Conservation (phyloP, 2,329 filamentous ascomycete genomes). For the Exophiala sideris region DNA sequence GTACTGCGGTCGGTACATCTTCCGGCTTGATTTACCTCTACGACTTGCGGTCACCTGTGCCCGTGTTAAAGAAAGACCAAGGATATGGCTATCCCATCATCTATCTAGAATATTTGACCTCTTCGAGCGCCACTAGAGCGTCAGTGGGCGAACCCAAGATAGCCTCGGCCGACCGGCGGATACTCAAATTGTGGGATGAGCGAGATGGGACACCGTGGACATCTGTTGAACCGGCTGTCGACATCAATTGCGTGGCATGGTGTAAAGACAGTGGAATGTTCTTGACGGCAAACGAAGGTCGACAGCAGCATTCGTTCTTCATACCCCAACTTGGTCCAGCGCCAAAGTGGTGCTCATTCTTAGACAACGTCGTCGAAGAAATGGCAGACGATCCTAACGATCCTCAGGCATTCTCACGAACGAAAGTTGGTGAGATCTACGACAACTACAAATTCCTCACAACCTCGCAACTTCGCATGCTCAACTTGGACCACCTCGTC, state of each 20-base stretch:
- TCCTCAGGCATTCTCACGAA: conserved; percentile 51
- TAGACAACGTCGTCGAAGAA: conserved; percentile 97
- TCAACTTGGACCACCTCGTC: conserved; percentile 84
- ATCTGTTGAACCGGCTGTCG: conserved; percentile 88
- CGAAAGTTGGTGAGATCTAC: conserved; percentile 71
- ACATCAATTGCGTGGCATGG: conserved; percentile 92
- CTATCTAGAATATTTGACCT: conserved; percentile 66
- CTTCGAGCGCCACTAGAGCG: conserved; percentile 68
- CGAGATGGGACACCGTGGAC: conserved; percentile 84
- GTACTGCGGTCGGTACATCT: conserved; percentile 81
- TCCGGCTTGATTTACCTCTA: conserved; percentile 86
- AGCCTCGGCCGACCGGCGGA: conserved; percentile 86
- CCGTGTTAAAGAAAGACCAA: conserved; percentile 87
- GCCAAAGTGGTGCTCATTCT: conserved; percentile 91
- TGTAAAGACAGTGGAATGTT: conserved; percentile 92
- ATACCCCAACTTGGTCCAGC: conserved; percentile 90
- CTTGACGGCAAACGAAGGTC: conserved; percentile 92
- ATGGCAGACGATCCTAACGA: conserved; percentile 81
- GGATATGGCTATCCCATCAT: conserved; percentile 92
- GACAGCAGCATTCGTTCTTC: conserved; percentile 92
- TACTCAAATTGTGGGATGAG: conserved; percentile 96
- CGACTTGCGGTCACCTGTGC: conserved; percentile 82
- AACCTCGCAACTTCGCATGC: conserved; percentile 73
- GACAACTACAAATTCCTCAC: conserved; percentile 99
- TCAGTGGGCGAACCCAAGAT: conserved; percentile 70